Conservation (phyloP, 495 filamentous ascomycete species). For the Cenococcum geophilum region DNA sequence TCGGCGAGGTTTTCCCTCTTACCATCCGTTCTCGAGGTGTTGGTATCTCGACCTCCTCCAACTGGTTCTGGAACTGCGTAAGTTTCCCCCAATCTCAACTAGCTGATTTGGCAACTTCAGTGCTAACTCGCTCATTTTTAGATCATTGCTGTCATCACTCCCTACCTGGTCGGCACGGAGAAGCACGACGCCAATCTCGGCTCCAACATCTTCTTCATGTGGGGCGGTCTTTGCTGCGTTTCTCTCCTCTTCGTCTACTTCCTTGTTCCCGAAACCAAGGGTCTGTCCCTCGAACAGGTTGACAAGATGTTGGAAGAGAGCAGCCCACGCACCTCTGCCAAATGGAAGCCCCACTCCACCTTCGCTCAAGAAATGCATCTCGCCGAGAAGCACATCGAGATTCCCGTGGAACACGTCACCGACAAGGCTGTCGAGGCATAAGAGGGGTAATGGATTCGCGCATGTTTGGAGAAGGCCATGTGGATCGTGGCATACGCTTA, state of each 20-base stretch:
- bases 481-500: too few species aligned
- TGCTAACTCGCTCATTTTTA: constrained; percentile 12
- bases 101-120: neutral
- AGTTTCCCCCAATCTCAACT: constrained; percentile 1
- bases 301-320: constrained; percentile 86
- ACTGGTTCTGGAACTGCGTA: constrained; percentile 75
- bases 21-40: constrained; percentile 78
- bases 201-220: constrained; percentile 73
- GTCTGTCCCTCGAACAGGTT: constrained; percentile 79
- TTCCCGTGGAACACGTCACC: constrained; percentile 10
- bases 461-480: neutral
- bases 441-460: neutral
- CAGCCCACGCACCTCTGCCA: constrained; percentile 60
- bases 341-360: constrained; percentile 66
- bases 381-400: constrained; percentile 40
- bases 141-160: constrained; percentile 66
- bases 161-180: constrained; percentile 63
- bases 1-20: constrained; percentile 82
- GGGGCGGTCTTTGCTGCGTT: constrained; percentile 61
- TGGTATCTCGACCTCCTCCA: constrained; percentile 72
- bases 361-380: constrained; percentile 58
- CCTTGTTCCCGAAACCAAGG: constrained; percentile 80
- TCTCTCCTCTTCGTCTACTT: constrained; percentile 66
- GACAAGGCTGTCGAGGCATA: constrained; percentile 1
- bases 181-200: constrained; percentile 55